Conservation (phyloP, 2,329 filamentous ascomycete species). For the Aspergillus vadensis region DNA sequence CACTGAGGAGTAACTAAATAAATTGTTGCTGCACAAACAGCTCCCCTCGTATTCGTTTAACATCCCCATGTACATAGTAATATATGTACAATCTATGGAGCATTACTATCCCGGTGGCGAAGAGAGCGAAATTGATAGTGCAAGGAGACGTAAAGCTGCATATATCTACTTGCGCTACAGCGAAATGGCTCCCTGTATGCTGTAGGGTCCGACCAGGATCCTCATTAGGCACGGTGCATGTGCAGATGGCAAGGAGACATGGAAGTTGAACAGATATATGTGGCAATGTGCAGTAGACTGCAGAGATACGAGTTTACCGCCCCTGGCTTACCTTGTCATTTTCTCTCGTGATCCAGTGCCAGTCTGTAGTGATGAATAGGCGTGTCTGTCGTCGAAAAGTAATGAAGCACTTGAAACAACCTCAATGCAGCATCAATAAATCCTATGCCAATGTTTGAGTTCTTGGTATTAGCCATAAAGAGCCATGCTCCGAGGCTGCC, state of each 20-base stretch:
- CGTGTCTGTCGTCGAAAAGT: background rate
- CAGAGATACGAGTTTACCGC: too few species aligned
- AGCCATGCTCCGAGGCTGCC: background rate
- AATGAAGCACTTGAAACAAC: background rate
- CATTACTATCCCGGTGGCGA: background rate
- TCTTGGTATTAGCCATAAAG: background rate
- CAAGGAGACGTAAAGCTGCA: conserved; percentile 6
- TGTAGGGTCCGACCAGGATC: background rate
- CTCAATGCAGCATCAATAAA: background rate
- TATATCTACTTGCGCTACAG: background rate
- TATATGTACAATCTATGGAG: too few species aligned
- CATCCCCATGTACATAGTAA: too few species aligned
- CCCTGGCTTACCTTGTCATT: too few species aligned
- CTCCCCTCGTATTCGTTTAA: too few species aligned
- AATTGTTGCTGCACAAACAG: too few species aligned
- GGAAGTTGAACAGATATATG: background rate
- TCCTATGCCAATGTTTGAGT: background rate
- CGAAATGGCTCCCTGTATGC: background rate
- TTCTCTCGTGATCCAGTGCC: too few species aligned
- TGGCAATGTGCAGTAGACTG: too few species aligned
- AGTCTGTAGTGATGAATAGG: too few species aligned
- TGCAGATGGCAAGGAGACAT: background rate
- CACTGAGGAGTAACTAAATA: background rate
- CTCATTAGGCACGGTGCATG: background rate
- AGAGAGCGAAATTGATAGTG: background rate